phyloP scores from a whole-genome alignment of 2,329 filamentous ascomycete genomes.

The Pseudogymnoascus sp. region DNA sequence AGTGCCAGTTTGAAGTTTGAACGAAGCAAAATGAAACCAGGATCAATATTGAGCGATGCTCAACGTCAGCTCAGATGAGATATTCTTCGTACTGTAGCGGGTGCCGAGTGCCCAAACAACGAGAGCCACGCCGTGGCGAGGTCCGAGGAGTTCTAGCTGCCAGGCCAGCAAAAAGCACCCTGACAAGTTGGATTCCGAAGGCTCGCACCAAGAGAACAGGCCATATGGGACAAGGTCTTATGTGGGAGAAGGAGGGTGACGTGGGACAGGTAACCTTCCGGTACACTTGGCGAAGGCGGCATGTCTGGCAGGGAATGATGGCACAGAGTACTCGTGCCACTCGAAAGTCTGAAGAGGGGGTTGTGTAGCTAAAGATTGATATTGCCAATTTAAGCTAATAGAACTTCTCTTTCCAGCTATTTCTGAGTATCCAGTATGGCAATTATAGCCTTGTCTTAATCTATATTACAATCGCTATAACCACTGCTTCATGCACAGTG shows the following conservation, averaged over 20 bases:
- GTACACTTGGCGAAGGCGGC: neutral
- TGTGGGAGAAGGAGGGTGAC: too few species aligned
- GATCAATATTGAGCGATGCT: neutral
- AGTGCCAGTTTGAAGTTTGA: neutral
- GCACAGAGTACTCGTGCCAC: neutral
- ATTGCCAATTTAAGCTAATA: neutral
- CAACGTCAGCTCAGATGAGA: neutral
- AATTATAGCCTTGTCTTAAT: neutral
- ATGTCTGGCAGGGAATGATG: neutral
- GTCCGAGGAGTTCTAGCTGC: neutral
- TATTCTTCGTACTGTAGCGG: neutral
- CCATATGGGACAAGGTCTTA: neutral
- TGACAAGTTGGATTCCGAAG: neutral
- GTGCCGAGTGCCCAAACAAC: too few species aligned
- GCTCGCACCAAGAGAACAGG: neutral
- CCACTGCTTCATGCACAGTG: neutral
- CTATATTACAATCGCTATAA: neutral
- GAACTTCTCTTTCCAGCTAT: neutral
- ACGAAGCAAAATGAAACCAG: neutral
- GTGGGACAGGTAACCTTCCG: neutral
- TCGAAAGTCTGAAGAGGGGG: neutral
- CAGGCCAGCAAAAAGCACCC: neutral
- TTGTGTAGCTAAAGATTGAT: neutral
- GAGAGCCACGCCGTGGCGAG: neutral
- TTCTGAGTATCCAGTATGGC: neutral